Conservation (phyloP, 176 grass and related monocot species). For the Raddia distichophylla region DNA sequence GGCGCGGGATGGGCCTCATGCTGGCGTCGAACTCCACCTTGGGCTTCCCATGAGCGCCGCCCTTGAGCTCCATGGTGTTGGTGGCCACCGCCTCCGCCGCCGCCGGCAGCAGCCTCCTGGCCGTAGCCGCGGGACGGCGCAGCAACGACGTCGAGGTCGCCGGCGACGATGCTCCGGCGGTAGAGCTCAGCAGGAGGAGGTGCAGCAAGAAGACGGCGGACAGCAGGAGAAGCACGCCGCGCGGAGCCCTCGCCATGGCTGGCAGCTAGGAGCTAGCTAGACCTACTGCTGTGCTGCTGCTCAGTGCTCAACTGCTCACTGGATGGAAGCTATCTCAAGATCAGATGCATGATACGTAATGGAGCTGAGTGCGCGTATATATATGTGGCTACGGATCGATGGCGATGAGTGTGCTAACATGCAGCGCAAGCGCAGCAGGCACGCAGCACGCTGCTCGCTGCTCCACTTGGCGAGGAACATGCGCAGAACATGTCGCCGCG, state of each 20-base stretch:
- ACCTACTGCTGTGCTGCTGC: no score
- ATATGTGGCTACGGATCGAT: no score
- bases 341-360: no score
- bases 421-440: background rate
- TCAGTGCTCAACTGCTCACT: no score
- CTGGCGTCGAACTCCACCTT: conserved; percentile 44
- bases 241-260: background rate
- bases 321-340: no score
- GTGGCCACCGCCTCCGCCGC: background rate
- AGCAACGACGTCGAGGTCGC: background rate
- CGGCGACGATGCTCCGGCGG: background rate
- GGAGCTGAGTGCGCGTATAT: no score
- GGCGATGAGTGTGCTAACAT: background rate
- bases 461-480: background rate
- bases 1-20: conserved; percentile 22
- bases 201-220: conserved; percentile 12
- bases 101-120: conserved; percentile 26
- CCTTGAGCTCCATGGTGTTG: conserved; percentile 4
- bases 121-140: background rate
- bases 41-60: background rate
- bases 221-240: background rate
- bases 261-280: no score
- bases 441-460: background rate
- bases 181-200: background rate
- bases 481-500: background rate